Percentiles rank a stretch among this genome's conserved stretches.
Conservation (phyloP, 345 rosid genomes). For the Nasturtium officinale region DNA sequence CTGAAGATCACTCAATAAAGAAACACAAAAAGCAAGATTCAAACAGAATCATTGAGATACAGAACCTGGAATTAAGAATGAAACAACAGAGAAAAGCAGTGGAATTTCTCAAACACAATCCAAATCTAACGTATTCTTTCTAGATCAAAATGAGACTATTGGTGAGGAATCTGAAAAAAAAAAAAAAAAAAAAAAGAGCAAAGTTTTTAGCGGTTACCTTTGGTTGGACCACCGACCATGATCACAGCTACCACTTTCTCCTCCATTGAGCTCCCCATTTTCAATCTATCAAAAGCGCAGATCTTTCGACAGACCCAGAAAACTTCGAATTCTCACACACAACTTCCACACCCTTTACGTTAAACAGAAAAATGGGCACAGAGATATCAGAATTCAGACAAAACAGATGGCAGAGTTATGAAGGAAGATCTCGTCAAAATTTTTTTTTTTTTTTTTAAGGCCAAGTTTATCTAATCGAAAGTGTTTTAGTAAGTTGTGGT, state of each 20-base stretch:
- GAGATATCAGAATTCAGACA: slow-evolving; percentile 3
- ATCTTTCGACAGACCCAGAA: slow-evolving; percentile 41
- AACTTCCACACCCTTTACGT: background rate
- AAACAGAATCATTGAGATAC: background rate
- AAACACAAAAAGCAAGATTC: slow-evolving; percentile 3
- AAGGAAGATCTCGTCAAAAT: slow-evolving; percentile 20
- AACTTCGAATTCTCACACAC: background rate
- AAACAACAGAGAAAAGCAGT: slow-evolving; percentile 18
- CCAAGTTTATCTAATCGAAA: slow-evolving; percentile 2
- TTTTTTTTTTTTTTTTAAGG: background rate
- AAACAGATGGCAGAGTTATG: background rate
- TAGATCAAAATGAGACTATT: slow-evolving; percentile 10
- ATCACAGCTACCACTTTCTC: slow-evolving; percentile 92
- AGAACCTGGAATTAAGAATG: background rate
- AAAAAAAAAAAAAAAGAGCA: background rate
- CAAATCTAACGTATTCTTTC: slow-evolving; percentile 13
- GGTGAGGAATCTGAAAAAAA: background rate
- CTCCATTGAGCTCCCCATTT: slow-evolving; percentile 65
- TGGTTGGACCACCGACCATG: slow-evolving; percentile 99
- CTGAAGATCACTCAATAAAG: slow-evolving; percentile 41
- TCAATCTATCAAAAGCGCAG: slow-evolving; percentile 40
- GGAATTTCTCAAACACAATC: slow-evolving; percentile 26
- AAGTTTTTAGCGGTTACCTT: slow-evolving; percentile 55
- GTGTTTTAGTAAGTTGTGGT: slow-evolving; percentile 1
- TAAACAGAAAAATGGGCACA: background rate